Base-by-base conservation (phyloP, 139 green algal species). In the Chlorella sp. region DNA sequence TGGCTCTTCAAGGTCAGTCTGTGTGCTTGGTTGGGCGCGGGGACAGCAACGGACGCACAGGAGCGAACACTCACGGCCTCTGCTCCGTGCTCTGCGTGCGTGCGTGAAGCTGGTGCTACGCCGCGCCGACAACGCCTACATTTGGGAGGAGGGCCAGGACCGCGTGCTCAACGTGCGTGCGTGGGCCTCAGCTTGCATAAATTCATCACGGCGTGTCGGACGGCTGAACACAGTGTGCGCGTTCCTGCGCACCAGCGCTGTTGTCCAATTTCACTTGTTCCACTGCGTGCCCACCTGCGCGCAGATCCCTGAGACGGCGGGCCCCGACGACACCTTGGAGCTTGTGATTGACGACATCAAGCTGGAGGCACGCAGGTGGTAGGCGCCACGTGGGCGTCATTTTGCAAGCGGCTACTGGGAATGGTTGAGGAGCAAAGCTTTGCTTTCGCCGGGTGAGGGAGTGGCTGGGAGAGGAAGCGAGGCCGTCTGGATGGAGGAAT, bases 71-170 rank as follows among this genome's bases (percentile, higher is more conserved):
- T 55, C 6, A 6, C 14, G 10, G 14, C 10, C 42, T 14, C 6
- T 55, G 55, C 17, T 29, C 17, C 27, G 55, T 63, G 55, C 55
- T 63, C 14, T 63, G 55, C 55, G 55, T 20, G n/a, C n/a, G n/a
- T n/a, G n/a, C n/a, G n/a, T 51, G 33, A 31, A 69, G 63, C 17
- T 51, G 63, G 67, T 73, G n/a, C 35, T 73, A 22, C 29, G 49
- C 29, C 73, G 73, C 60, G 55, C 74, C 4, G 68, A 79, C 32
- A 67, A 67, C 22, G 29, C 61, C 29, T 79, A 79, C 42, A 3
- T 79, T 17, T 79, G 74, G 74, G 74, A 79, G 60, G 67, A 67
- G 30, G 67, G 74, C 36, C 67, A 50, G 20, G 59, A 79, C 35
- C 74, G 74, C 61, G 29, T 33, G 5, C 4, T 78, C 1, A 64